Evolutionary conservation across 345 rosid genomes (phyloP), one percentile per base, ranked within the genome.

Genomic region (Gossypium turneri): DNA sequence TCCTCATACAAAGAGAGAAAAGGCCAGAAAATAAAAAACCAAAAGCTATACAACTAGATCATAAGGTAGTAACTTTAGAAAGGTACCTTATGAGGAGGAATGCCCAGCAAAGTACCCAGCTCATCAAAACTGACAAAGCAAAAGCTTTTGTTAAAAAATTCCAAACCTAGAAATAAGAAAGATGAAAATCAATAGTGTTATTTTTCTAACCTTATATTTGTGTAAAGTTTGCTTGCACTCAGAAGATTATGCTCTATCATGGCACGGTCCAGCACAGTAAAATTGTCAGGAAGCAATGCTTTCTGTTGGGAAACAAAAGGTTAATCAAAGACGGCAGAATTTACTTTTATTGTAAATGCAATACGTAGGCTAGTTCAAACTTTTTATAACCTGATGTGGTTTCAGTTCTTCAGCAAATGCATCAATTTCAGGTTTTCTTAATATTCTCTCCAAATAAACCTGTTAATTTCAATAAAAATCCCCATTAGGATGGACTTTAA

Each of bases 221-320:
- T 93, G 87, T 95, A 95, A 34, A 93, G 94, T 77, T 95, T 95
- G 86, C 98, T 93, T 41, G 98, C 99, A 84, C 99, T 95, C 63
- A 89, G 84, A 79, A 95, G 97, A 79, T 93, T 93, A 82, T 95
- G 99, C 88, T 95, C 98, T 82, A 95, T 95, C 98, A 93, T 93
- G 69, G 99, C 97, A 51, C 98, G 97, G 75, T 91, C 99, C 78
- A 95, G 87, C 73, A 93, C 98, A 2, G 98, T 95, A 75, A 94
- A 93, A 79, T 90, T 95, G 82, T 95, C 97, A 8, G 99, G 97
- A 78, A 95, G 82, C 51, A 81, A 81, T 16, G 98, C 99, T 91
- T 95, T 92, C 98, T 95, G 91, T 79, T 77, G 7, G 48, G 75
- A 50, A 78, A 7, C 59, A 81, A 82, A 78, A 73, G 65, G 73